phyloP scores from a whole-genome alignment of 306 rosid genomes.

The Ormosia semicastrata region DNA sequence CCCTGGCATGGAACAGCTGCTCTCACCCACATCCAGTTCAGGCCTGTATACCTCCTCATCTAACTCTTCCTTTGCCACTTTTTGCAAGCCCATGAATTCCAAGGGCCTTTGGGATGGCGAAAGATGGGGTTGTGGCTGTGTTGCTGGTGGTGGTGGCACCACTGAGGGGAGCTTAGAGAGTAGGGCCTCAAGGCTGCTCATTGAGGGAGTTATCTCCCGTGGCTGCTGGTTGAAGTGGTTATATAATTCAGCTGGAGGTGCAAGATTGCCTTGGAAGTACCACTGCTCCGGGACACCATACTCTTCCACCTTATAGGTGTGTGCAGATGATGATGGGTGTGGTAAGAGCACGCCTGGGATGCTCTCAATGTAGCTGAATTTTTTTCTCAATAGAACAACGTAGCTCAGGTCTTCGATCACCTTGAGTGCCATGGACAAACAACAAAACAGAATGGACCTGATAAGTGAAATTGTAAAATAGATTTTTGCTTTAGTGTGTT shows the following conservation, averaged over 20 bases:
- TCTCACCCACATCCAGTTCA: constrained; percentile 58
- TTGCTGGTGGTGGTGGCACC: constrained; percentile 35
- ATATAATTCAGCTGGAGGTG: constrained; percentile 43
- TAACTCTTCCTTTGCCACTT: constrained; percentile 61
- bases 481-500: neutral
- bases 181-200: constrained; percentile 78
- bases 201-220: constrained; percentile 59
- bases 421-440: constrained; percentile 33
- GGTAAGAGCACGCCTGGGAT: constrained; percentile 95
- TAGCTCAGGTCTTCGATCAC: constrained; percentile 87
- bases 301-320: constrained; percentile 47
- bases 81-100: constrained; percentile 56
- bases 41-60: constrained; percentile 59
- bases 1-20: constrained; percentile 54
- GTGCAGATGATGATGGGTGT: constrained; percentile 81
- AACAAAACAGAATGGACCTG: neutral
- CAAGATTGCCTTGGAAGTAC: constrained; percentile 57
- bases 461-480: neutral
- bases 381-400: constrained; percentile 76
- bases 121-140: constrained; percentile 20
- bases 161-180: constrained; percentile 74
- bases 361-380: constrained; percentile 90
- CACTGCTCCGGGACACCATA: constrained; percentile 48
- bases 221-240: constrained; percentile 39
- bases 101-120: constrained; percentile 40